Evolutionary conservation across 257 asterid genomes (phyloP).

Genomic region (Buddleja alternifolia): DNA sequence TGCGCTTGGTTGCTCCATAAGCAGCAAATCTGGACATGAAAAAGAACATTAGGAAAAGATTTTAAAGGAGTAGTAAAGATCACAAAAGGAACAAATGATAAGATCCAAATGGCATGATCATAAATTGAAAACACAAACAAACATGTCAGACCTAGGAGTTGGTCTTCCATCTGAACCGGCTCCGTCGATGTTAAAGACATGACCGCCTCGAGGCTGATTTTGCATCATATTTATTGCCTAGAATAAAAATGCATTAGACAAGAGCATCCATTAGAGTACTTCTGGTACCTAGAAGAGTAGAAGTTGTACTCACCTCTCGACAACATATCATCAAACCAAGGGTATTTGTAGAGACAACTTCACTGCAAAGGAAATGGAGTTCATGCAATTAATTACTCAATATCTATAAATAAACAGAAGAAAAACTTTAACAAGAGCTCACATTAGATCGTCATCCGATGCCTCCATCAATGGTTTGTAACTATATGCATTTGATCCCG

Average conservation of each 20-base stretch:
- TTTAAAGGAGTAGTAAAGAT: neutral
- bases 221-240: conserved; percentile 94
- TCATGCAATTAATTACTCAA: conserved; percentile 17
- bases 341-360: conserved; percentile 90
- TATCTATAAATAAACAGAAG: neutral
- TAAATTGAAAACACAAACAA: neutral
- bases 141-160: conserved; percentile 72
- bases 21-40: conserved; percentile 79
- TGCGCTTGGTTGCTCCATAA: conserved; percentile 96
- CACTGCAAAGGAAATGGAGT: conserved; percentile 56
- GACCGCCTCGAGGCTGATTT: conserved; percentile 89
- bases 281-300: conserved; percentile 14
- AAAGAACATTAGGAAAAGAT: conserved; percentile 13
- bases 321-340: conserved; percentile 97
- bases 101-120: conserved; percentile 22
- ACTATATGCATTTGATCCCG: conserved; percentile 97
- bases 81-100: neutral
- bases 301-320: conserved; percentile 73
- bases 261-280: conserved; percentile 19
- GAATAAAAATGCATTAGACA: conserved; percentile 40
- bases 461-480: conserved; percentile 88
- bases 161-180: conserved; percentile 99
- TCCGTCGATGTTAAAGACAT: conserved; percentile 90
- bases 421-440: conserved; percentile 31
- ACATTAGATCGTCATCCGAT: conserved; percentile 93